Conservation (phyloP, 106 monocot genomes). For the Amphibolis antarctica region DNA sequence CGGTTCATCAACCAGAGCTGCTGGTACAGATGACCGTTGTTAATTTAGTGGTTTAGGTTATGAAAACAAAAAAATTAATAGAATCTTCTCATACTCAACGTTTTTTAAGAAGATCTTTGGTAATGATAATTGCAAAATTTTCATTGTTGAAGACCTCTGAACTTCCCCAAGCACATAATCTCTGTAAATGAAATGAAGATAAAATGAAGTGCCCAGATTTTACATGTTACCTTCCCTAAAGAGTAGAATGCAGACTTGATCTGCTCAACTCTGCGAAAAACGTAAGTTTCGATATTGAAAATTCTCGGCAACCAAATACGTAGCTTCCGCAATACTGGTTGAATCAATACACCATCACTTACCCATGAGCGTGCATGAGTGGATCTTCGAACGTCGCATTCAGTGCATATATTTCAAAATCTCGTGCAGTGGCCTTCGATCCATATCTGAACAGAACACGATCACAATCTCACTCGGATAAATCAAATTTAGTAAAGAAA, state of each 20-base stretch:
- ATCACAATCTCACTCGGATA: neutral
- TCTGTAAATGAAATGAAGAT: neutral
- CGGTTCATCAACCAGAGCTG: too few relatives aligned
- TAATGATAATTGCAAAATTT: too few relatives aligned
- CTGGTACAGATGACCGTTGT: too few relatives aligned
- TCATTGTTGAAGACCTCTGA: neutral
- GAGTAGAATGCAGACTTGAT: constrained; percentile 74
- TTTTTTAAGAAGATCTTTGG: too few relatives aligned
- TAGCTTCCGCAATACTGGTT: neutral
- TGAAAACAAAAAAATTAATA: too few relatives aligned
- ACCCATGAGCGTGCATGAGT: constrained; percentile 62
- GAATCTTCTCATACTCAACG: too few relatives aligned
- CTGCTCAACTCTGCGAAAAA: constrained; percentile 45
- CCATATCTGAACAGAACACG: constrained; percentile 23
- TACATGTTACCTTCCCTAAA: constrained; percentile 35
- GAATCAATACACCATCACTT: neutral
- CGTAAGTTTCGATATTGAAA: neutral
- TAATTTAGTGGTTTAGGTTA: too few relatives aligned
- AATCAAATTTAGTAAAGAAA: neutral
- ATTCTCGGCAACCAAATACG: neutral
- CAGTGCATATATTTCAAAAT: constrained; percentile 70
- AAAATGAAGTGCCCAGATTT: neutral
- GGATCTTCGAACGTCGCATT: constrained; percentile 67
- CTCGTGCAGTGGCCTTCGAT: constrained; percentile 44
- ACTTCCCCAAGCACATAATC: neutral